Evolutionary conservation across 2,329 filamentous ascomycete species (phyloP).

Genomic region (Ophiocordyceps camponoti-rufipedis): DNA sequence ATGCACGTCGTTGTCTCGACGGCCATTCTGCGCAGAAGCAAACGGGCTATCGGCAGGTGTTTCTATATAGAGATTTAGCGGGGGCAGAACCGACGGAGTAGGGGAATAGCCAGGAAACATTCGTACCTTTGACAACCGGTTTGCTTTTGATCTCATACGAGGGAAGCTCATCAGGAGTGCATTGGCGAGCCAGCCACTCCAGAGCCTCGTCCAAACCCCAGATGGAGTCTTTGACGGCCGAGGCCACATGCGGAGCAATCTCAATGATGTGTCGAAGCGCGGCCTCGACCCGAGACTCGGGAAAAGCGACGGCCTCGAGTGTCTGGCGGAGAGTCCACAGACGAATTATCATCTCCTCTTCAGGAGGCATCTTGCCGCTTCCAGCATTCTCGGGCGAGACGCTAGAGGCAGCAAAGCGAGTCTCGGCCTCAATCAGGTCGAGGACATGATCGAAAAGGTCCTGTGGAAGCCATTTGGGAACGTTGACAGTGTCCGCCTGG

Average conservation of each 20-base stretch:
- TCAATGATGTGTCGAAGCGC: constrained; percentile 49
- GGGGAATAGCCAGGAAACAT: not conserved
- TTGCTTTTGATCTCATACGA: constrained; percentile 39
- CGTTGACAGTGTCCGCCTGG: constrained; percentile 57
- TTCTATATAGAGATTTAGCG: constrained; percentile 13
- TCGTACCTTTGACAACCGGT: constrained; percentile 17
- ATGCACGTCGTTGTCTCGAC: constrained; percentile 15
- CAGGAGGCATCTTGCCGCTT: constrained; percentile 36
- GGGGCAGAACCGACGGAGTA: constrained; percentile 1
- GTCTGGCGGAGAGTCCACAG: constrained; percentile 73
- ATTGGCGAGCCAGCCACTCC: constrained; percentile 78
- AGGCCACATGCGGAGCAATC: constrained; percentile 42
- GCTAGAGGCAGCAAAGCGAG: constrained; percentile 34
- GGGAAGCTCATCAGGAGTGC: constrained; percentile 48
- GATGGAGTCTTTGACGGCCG: constrained; percentile 42
- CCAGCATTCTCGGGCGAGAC: constrained; percentile 24
- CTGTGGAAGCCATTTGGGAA: constrained; percentile 60
- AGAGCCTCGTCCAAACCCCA: constrained; percentile 81
- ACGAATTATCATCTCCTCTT: constrained; percentile 63
- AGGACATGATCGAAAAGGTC: constrained; percentile 66
- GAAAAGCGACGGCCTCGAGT: constrained; percentile 51
- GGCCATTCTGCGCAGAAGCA: constrained; percentile 16
- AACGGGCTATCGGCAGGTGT: constrained; percentile 30
- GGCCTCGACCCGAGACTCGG: constrained; percentile 40
- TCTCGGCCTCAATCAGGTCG: constrained; percentile 50